phyloP scores from a whole-genome alignment of 2,329 filamentous ascomycete species.

The Triangularia verruculosa region DNA sequence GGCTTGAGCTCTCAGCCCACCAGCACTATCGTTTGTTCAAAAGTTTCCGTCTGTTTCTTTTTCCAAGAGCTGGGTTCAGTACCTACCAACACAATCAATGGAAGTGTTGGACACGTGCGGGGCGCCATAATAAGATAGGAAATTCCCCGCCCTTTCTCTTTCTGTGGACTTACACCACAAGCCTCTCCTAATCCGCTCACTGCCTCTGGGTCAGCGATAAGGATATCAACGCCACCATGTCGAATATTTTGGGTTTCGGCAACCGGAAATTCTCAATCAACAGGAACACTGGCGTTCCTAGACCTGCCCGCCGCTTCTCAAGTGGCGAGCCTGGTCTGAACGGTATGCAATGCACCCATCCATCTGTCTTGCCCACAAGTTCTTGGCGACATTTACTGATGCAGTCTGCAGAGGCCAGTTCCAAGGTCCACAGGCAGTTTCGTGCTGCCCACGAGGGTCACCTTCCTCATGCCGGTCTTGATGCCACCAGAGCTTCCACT shows the following conservation, averaged over 20 bases:
- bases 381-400: background rate
- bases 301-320: conserved; percentile 56
- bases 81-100: background rate
- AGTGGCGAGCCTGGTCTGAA: conserved; percentile 54
- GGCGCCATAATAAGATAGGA: background rate
- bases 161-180: background rate
- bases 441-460: conserved; percentile 87
- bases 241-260: conserved; percentile 45
- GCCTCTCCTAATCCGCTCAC: background rate
- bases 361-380: background rate
- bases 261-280: conserved; percentile 66
- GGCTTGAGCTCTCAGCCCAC: background rate
- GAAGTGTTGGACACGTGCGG: background rate
- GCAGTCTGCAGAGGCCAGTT: conserved; percentile 63
- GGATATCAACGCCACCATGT: conserved; percentile 14
- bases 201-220: background rate
- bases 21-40: background rate
- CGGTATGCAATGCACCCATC: conserved; percentile 38
- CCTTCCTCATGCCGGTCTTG: conserved; percentile 84
- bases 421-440: conserved; percentile 85
- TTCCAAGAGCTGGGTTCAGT: background rate
- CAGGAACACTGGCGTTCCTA: conserved; percentile 60
- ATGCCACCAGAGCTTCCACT: conserved; percentile 82
- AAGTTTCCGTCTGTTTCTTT: background rate
- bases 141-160: background rate